These are phyloP conservation scores for Aspergillus hortae DNA, from an alignment of 2,329 filamentous ascomycete genomes.

Conservation along the genomic window DNA sequence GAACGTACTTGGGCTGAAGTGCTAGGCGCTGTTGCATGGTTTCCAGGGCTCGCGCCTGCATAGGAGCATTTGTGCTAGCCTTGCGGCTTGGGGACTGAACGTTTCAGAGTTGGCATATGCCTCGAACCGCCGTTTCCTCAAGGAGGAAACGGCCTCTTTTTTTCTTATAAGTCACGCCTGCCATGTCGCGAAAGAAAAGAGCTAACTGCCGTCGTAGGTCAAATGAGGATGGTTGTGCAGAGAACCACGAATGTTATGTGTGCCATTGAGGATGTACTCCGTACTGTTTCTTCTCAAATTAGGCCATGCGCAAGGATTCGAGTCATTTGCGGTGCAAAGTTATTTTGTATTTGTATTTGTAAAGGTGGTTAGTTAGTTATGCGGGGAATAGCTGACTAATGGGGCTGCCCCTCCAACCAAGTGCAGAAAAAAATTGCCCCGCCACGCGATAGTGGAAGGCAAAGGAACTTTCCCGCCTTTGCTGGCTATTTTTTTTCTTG, in stretches of 20 bases:
- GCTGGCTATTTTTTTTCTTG: constrained; percentile 19
- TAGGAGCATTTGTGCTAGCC: constrained; percentile 5
- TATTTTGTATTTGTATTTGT: too few species aligned
- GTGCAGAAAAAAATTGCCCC: constrained; percentile 19
- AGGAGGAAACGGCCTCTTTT: constrained; percentile 29
- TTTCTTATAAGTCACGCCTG: constrained; percentile 36
- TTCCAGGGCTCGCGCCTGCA: too few species aligned
- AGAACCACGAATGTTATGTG: too few species aligned
- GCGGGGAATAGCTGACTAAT: constrained; percentile 18
- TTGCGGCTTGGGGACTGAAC: constrained; percentile 12
- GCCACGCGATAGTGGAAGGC: constrained; percentile 20
- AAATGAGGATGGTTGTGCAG: background rate
- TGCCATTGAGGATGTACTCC: too few species aligned
- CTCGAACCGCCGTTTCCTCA: constrained; percentile 27
- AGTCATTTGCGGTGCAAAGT: too few species aligned
- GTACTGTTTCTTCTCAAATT: too few species aligned
- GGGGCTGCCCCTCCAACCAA: constrained; percentile 21
- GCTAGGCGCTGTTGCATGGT: constrained; percentile 7
- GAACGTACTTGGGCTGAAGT: constrained; percentile 10
- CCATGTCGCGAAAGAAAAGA: constrained; percentile 5
- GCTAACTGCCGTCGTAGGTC: constrained; percentile 27
- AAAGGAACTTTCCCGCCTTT: constrained; percentile 31
- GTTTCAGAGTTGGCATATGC: constrained; percentile 8
- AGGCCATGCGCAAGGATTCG: too few species aligned
- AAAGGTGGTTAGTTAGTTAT: background rate